Percentiles rank a stretch among this genome's conserved stretches.
Evolutionary conservation across 176 grass and related monocot genomes (phyloP).

Genomic region (Miscanthus lutarioriparius): DNA sequence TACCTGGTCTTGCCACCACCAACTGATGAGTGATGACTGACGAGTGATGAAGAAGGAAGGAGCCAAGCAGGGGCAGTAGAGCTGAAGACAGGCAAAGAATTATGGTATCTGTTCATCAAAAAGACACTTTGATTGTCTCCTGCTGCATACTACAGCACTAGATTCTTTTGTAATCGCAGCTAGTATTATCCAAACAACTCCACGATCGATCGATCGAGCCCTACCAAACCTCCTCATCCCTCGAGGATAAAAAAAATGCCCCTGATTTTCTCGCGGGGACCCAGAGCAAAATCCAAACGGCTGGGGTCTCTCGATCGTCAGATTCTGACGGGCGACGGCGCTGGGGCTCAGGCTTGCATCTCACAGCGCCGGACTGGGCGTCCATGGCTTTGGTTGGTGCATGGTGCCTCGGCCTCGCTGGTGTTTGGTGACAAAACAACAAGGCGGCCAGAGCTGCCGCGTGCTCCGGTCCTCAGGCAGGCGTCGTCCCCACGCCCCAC

Average conservation of each 20-base stretch:
- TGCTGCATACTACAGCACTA: too few species aligned
- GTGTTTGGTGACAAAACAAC: too few species aligned
- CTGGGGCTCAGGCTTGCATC: too few species aligned
- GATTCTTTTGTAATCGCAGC: neutral
- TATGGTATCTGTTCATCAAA: neutral
- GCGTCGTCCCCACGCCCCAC: too few species aligned
- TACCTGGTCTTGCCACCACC: neutral
- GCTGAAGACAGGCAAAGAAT: neutral
- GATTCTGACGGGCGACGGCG: too few species aligned
- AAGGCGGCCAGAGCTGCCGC: neutral
- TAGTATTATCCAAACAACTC: conserved; percentile 27
- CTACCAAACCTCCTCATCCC: neutral
- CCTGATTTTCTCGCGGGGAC: too few species aligned
- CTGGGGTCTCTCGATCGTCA: too few species aligned
- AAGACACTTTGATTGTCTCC: neutral
- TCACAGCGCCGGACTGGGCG: too few species aligned
- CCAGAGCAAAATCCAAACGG: too few species aligned
- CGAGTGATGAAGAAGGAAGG: neutral
- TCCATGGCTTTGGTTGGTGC: too few species aligned
- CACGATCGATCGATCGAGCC: neutral
- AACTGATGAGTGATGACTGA: neutral
- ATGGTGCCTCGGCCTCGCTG: too few species aligned
- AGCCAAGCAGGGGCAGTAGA: neutral
- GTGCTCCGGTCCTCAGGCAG: neutral
- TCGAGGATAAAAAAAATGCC: too few species aligned